Evolutionary conservation across 2,329 filamentous ascomycete species (phyloP), one percentile per base, ranked within the genome.

Genomic region (Pseudogymnoascus sp.): DNA sequence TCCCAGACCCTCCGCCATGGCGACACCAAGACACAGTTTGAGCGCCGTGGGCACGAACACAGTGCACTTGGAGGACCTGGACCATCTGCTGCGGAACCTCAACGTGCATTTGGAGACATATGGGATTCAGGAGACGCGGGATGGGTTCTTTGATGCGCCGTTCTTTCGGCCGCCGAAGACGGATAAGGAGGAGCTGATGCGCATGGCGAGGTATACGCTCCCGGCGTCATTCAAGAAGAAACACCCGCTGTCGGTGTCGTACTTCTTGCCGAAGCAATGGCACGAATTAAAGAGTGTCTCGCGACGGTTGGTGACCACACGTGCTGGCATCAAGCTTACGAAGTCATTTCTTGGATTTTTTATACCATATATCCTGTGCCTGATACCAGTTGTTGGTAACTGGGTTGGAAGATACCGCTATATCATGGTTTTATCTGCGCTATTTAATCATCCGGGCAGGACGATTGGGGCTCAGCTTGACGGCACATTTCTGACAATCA

Each of bases 301-400:
- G 4, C 69, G 68, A 39, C 72, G 73, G 21, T 72, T 84, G 17
- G 72, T 74, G 5, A 81, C 76, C 4, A 83, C 82, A 3, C 74
- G 79, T 62, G 73, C 78, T 15, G 82, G 82, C 1, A 76, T 84
- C 59, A 79, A 77, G 61, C 71, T 84, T 3, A 65, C 78, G 21
- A 84, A 83, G 65, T 78, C 81, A 0, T 84, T 82, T 65, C 67
- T 80, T n/a, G 81, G 76, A n/a, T 84, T 82, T 69, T 82, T 83
- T 65, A 73, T 80, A 55, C 78, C 82, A 2, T 85, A 85, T 67
- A 70, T 81, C 1, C 68, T 85, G 15, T 85, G 83, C 65, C 77
- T 85, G 2, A 69, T 84, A 4, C 80, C 81, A 1, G 67, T 67
- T 2, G 74, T 79, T 4, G 74, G 75, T n/a, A 62, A 70, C n/a